Evolutionary conservation across 371 early-diverging fungal species (phyloP), one percentile per base, ranked within the genome.

Genomic region (Mortierella sp.): DNA sequence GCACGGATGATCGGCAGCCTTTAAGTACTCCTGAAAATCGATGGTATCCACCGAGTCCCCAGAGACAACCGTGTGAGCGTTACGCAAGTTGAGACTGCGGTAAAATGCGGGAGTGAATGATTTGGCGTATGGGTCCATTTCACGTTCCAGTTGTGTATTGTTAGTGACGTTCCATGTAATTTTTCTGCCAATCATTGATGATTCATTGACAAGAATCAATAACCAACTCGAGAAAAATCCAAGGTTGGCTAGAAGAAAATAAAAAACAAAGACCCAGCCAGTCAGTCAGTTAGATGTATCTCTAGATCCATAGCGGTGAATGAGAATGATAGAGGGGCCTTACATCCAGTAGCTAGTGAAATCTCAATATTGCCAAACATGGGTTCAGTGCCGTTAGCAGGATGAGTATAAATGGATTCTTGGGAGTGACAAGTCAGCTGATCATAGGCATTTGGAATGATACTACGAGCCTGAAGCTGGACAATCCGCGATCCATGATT

Each of bases 121-220:
- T 57, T 78, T 78, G 34, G 79, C 73, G n/a, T 65, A 78, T 2
- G 79, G 79, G 45, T 78, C 79, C 73, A 78, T 78, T n/a, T 78
- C 79, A 8, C 79, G 72, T 51, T 78, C 79, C n/a, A 64, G 49
- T 57, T 78, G 72, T 0, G 70, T 78, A 55, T 72, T 78, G 53
- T 78, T 78, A 34, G 79, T 78, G 31, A 78, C 79, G 29, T 78
- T 53, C 79, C 79, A 78, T 1, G 73, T 73, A 57, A 78, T 69
- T 49, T 78, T 73, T 15, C 79, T 60, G 10, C 79, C 79, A 32
- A 78, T 72, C 15, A 78, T 23, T 35, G 73, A 72, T 31, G 73
- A 69, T n/a, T 78, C 79, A 35, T 78, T 78, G 37, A 78, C 63
- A 32, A 78, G 63, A 54, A 78, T 66, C 55, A 78, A 29, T 12